Evolutionary conservation across 805 yeast genomes (phyloP).

Genomic region (Cyberlindnera americana): DNA sequence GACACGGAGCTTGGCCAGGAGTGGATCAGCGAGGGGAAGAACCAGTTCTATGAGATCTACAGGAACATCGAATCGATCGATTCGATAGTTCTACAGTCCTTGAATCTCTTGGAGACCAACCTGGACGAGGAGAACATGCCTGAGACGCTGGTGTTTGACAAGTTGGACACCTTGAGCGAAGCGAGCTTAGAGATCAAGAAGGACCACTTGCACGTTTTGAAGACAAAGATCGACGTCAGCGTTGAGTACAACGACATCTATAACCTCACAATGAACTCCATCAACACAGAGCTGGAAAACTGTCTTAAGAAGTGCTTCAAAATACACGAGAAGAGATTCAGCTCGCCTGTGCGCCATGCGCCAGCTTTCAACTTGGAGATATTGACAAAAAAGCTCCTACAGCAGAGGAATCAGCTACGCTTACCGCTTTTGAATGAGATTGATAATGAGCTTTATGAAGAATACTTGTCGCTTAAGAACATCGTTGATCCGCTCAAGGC

Average conservation of each 20-base stretch:
- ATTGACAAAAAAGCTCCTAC: conserved; percentile 30
- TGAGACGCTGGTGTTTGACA: conserved; percentile 27
- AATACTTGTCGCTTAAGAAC: conserved; percentile 39
- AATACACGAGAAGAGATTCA: conserved; percentile 35
- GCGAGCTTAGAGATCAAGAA: conserved; percentile 26
- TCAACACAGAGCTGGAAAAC: conserved; percentile 36
- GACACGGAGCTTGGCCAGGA: conserved; percentile 12
- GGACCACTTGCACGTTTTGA: conserved; percentile 27
- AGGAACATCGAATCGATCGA: conserved; percentile 34
- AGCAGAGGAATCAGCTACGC: conserved; percentile 30
- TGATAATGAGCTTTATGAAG: conserved; percentile 39
- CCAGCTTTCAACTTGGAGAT: conserved; percentile 35
- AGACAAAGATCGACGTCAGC: conserved; percentile 36
- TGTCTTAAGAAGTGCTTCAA: conserved; percentile 36
- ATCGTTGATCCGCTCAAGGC: conserved; percentile 49
- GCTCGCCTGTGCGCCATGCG: conserved; percentile 40
- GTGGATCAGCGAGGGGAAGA: conserved; percentile 34
- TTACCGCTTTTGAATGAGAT: conserved; percentile 37
- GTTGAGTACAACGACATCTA: conserved; percentile 44
- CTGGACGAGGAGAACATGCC: conserved; percentile 24
- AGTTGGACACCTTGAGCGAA: conserved; percentile 33
- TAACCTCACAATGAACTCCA: conserved; percentile 38
- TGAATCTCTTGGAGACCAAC: conserved; percentile 34
- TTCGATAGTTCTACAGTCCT: conserved; percentile 30
- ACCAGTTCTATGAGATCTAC: conserved; percentile 31